Percentiles rank a stretch among this genome's conserved stretches.
Evolutionary conservation across 2,329 filamentous ascomycete genomes (phyloP).

Genomic region (Shiraia sp.): DNA sequence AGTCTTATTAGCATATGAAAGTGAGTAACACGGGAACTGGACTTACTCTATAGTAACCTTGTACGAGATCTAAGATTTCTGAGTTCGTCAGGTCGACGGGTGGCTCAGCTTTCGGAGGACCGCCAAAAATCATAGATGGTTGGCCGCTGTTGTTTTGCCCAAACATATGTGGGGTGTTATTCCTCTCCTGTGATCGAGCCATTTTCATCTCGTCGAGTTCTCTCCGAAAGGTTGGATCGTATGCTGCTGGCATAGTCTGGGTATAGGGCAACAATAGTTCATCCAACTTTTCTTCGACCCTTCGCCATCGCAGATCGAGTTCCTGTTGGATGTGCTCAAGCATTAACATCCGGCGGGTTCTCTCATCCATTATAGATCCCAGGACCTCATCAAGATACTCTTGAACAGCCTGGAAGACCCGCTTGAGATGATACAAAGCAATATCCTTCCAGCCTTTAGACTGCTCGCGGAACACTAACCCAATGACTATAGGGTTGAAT

Average conservation of each 20-base stretch:
- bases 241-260: slow-evolving; percentile 22
- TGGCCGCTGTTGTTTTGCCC: not conserved
- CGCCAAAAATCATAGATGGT: not conserved
- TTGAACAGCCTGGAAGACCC: slow-evolving; percentile 20
- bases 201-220: slow-evolving; percentile 18
- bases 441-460: slow-evolving; percentile 22
- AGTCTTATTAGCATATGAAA: slow-evolving; percentile 5
- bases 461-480: slow-evolving; percentile 27
- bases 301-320: slow-evolving; percentile 15
- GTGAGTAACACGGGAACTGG: not conserved
- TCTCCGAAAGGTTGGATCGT: slow-evolving; percentile 24
- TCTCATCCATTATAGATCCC: slow-evolving; percentile 16
- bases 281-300: slow-evolving; percentile 20
- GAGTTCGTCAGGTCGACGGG: slow-evolving; percentile 27
- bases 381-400: slow-evolving; percentile 20
- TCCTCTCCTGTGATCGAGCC: slow-evolving; percentile 9
- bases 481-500: slow-evolving; percentile 28
- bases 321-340: slow-evolving; percentile 21
- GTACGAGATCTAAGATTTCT: slow-evolving; percentile 31
- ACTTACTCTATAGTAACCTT: slow-evolving; percentile 32
- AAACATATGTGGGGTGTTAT: not conserved
- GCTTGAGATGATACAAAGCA: slow-evolving; percentile 18
- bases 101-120: slow-evolving; percentile 21
- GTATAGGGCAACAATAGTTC: slow-evolving; percentile 27
- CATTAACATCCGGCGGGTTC: slow-evolving; percentile 18